Conservation (phyloP, 768 basidiomycete genomes). For the Rhodotorula paludigena region DNA sequence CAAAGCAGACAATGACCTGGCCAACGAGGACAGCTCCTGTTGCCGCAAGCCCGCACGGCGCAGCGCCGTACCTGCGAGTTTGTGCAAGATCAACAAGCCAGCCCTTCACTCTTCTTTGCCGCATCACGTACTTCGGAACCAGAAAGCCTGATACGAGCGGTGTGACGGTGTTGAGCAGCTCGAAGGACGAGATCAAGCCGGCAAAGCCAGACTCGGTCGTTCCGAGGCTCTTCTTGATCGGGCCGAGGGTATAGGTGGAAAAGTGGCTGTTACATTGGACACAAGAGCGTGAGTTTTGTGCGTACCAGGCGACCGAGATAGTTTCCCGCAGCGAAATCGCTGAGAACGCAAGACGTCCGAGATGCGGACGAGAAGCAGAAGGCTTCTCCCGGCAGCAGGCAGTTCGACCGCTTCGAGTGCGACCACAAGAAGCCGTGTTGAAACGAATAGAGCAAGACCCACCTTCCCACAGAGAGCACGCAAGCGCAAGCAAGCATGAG, state of each 20-base stretch:
- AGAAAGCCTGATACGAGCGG: slow-evolving; percentile 71
- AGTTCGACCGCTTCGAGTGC: no score
- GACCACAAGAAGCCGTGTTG: no score
- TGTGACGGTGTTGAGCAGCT: slow-evolving; percentile 70
- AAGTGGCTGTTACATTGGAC: slow-evolving; percentile 47
- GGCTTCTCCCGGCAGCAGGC: no score
- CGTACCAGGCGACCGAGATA: not conserved
- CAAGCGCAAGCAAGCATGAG: slow-evolving; percentile 68
- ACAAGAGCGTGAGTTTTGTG: not conserved
- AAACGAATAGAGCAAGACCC: no score
- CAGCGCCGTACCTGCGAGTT: slow-evolving; percentile 64
- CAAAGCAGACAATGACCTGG: slow-evolving; percentile 62
- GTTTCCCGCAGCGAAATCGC: no score
- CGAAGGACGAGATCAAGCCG: slow-evolving; percentile 66
- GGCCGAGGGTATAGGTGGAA: slow-evolving; percentile 69
- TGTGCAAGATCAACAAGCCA: not conserved
- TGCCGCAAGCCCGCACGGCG: slow-evolving; percentile 64
- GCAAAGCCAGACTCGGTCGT: slow-evolving; percentile 46
- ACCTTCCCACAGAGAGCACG: slow-evolving; percentile 58
- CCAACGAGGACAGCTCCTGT: slow-evolving; percentile 68
- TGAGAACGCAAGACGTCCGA: no score
- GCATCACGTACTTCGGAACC: slow-evolving; percentile 42
- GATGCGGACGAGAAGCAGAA: no score
- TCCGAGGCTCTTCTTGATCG: slow-evolving; percentile 55
- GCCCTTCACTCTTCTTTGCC: no score